Evolutionary conservation across 495 filamentous ascomycete genomes (phyloP).

Genomic region (Penicillium herquei): DNA sequence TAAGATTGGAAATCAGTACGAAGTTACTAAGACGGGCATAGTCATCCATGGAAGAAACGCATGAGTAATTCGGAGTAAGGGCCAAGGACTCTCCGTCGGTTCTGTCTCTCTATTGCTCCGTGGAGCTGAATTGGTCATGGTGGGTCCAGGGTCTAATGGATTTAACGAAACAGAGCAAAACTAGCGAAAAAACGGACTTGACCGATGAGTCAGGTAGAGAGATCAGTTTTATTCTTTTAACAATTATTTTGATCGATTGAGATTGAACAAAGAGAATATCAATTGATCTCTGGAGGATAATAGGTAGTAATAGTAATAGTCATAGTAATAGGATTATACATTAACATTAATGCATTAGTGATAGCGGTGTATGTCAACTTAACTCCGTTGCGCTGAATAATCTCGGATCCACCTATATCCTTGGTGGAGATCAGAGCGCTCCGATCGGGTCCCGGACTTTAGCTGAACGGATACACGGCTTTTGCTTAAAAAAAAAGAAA

Average conservation of each 20-base stretch:
- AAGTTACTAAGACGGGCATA: background rate
- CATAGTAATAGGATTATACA: too few relatives aligned
- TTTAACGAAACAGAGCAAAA: background rate
- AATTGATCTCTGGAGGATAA: too few relatives aligned
- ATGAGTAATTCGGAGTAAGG: background rate
- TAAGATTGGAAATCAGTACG: background rate
- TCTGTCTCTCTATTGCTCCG: background rate
- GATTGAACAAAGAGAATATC: background rate
- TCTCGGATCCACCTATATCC: too few relatives aligned
- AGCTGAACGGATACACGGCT: conserved; percentile 7
- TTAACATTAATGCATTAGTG: background rate
- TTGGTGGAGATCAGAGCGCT: background rate
- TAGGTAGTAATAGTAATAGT: too few relatives aligned
- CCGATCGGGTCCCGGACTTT: conserved; percentile 8
- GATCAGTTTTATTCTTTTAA: background rate
- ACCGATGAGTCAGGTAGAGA: background rate
- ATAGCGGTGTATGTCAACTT: too few relatives aligned
- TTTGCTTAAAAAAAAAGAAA: background rate
- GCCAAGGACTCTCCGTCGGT: background rate
- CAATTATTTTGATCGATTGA: background rate
- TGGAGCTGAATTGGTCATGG: conserved; percentile 1
- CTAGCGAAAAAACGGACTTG: background rate
- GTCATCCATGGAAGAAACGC: background rate
- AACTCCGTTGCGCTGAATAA: background rate
- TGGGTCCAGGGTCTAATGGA: conserved; percentile 1